Evolutionary conservation across 441 rosid genomes (phyloP), one percentile per base, ranked within the genome.

Genomic region (Biscutella laevigata): DNA sequence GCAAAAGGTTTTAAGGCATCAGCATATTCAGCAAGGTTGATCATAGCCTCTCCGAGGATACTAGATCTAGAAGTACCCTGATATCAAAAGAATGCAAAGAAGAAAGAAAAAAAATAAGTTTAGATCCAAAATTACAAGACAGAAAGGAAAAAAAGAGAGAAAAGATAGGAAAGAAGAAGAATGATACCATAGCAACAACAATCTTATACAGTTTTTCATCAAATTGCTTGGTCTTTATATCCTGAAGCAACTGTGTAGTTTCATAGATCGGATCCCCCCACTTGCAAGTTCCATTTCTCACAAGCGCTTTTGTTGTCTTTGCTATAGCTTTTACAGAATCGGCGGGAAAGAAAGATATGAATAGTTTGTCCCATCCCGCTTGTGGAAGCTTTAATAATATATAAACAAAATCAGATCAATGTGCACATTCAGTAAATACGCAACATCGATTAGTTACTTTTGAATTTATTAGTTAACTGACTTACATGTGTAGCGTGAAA

Each of bases 191-290:
- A 32, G 97, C 75, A 12, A 86, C 76, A 63, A 86, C 79, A 71
- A 89, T 62, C 74, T 84, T 94, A 65, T 84, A 94, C 8, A 79
- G 78, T 74, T 94, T 94, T 62, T 84, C 88, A 59, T 94, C 96
- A 13, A 67, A 94, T 45, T 75, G 86, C 68, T 79, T 94, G 54
- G 87, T 89, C 75, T 74, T 81, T 42, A 73, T 66, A 64, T 94
- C 96, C 69, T 81, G 97, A 53, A 94, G 94, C 67, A 94, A 94
- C 69, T 96, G 78, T 7, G 99, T 89, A 34, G 95, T 83, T 73
- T 94, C 99, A 49, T 94, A 94, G 70, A 94, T 86, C 4, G 99
- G 97, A 84, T 94, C 99, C 12, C 71, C 94, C 99, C 99, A 94
- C 67, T 94, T 94, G 79, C 99, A 94, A 35, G 86, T 77, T 68